phyloP scores from a whole-genome alignment of 192 early-diverging fungal genomes.

The Pilobolus umbonatus region DNA sequence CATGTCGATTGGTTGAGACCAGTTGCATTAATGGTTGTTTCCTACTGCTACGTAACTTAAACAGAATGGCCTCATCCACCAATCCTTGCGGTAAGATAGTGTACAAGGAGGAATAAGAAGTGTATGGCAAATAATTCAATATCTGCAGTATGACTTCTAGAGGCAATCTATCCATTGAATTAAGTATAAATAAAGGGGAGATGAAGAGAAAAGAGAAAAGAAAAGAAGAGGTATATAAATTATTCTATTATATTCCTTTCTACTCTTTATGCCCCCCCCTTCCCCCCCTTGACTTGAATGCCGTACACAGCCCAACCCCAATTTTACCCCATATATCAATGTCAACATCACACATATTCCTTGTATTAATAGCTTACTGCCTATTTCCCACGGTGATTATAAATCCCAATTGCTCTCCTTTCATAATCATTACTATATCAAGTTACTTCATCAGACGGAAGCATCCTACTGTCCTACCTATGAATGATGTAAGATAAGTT shows the following conservation, averaged over 20 bases:
- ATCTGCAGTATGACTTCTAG: slow-evolving; percentile 25
- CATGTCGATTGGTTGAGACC: slow-evolving; percentile 32
- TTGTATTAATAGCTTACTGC: too few relatives aligned
- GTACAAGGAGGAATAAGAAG: slow-evolving; percentile 13
- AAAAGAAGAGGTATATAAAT: background rate
- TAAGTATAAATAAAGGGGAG: slow-evolving; percentile 1
- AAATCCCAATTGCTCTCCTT: too few relatives aligned
- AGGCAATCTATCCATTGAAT: slow-evolving; percentile 17
- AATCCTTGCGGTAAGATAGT: slow-evolving; percentile 16
- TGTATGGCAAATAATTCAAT: slow-evolving; percentile 23
- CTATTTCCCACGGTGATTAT: too few relatives aligned
- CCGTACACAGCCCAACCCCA: too few relatives aligned
- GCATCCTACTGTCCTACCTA: too few relatives aligned
- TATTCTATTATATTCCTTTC: slow-evolving; percentile 1
- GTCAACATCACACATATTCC: too few relatives aligned
- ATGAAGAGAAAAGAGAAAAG: slow-evolving; percentile 7
- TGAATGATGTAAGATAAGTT: too few relatives aligned
- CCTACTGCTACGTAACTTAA: slow-evolving; percentile 13
- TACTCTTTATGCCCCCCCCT: background rate
- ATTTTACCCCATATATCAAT: too few relatives aligned
- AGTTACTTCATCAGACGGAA: too few relatives aligned
- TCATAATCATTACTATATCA: too few relatives aligned
- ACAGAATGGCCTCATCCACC: slow-evolving; percentile 16
- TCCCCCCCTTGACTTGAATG: too few relatives aligned
- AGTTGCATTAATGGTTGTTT: slow-evolving; percentile 16